Evolutionary conservation across 148 eudicot species (phyloP).

Genomic region (Diospyros lotus): DNA sequence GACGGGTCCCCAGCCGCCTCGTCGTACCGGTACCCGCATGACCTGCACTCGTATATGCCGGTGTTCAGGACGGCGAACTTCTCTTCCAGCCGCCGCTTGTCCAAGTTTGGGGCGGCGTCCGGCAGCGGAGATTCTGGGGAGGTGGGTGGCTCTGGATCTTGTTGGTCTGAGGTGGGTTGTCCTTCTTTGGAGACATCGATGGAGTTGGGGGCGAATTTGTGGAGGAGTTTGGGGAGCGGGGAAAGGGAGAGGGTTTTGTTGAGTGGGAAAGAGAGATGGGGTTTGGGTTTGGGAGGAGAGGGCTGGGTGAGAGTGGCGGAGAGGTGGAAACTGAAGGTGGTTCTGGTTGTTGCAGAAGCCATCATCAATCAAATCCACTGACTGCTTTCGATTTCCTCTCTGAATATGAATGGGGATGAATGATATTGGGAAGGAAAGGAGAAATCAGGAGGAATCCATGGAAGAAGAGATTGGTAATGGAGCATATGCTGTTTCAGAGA

Average conservation of each 20-base stretch:
- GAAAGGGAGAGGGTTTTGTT: conserved; percentile 28
- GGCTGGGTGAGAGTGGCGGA: conserved; percentile 27
- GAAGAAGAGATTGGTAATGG: neutral
- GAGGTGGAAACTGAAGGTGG: conserved; percentile 27
- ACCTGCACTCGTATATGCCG: conserved; percentile 82
- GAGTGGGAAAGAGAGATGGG: conserved; percentile 24
- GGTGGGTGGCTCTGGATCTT: conserved; percentile 24
- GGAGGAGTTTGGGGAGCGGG: conserved; percentile 17
- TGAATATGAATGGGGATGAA: neutral
- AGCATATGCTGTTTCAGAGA: neutral
- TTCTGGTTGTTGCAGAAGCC: conserved; percentile 31
- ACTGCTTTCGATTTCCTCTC: neutral
- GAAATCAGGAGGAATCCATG: conserved; percentile 9
- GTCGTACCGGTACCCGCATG: conserved; percentile 78
- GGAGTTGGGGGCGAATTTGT: conserved; percentile 36
- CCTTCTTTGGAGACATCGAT: conserved; percentile 84
- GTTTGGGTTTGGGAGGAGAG: conserved; percentile 38
- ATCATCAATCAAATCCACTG: neutral
- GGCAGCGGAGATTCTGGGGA: neutral
- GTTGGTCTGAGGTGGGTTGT: conserved; percentile 47
- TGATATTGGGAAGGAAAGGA: conserved; percentile 4
- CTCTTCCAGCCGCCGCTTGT: conserved; percentile 66
- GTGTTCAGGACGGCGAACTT: conserved; percentile 91
- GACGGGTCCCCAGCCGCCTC: conserved; percentile 73
- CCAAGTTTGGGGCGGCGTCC: conserved; percentile 19